Evolutionary conservation across 805 yeast species (phyloP).

Genomic region (Hanseniaspora singularis): DNA sequence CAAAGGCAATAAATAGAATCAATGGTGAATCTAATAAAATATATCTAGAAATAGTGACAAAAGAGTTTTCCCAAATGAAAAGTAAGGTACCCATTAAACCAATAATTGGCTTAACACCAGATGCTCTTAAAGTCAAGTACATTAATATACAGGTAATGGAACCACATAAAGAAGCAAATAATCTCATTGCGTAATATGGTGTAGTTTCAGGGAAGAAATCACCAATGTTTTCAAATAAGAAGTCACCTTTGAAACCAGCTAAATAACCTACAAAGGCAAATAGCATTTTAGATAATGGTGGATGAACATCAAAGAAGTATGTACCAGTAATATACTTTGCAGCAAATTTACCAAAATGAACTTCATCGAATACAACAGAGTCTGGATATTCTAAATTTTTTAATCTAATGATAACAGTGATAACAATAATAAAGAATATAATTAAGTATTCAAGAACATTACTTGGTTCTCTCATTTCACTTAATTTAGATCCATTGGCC

Average conservation of each 20-base stretch:
- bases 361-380: constrained; percentile 85
- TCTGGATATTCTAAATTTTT: constrained; percentile 52
- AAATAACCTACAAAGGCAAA: constrained; percentile 57
- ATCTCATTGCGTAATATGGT: constrained; percentile 62
- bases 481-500: constrained; percentile 22
- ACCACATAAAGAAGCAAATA: constrained; percentile 56
- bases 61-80: constrained; percentile 54
- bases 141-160: constrained; percentile 51
- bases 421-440: constrained; percentile 34
- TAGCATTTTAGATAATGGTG: constrained; percentile 67
- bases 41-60: constrained; percentile 59
- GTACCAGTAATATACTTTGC: constrained; percentile 56
- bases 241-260: constrained; percentile 64
- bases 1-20: constrained; percentile 62
- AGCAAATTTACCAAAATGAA: constrained; percentile 94
- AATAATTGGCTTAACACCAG: constrained; percentile 58
- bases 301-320: constrained; percentile 65
- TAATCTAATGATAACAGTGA: constrained; percentile 51
- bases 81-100: constrained; percentile 46
- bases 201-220: constrained; percentile 41
- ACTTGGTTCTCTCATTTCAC: constrained; percentile 33
- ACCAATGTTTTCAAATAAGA: constrained; percentile 56
- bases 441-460: constrained; percentile 32
- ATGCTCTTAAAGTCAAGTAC: constrained; percentile 56
- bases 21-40: constrained; percentile 67